Percentiles rank a stretch among this genome's conserved stretches.
Conservation (phyloP, 371 early-diverging fungal genomes). For the Parasitella parasitica region DNA sequence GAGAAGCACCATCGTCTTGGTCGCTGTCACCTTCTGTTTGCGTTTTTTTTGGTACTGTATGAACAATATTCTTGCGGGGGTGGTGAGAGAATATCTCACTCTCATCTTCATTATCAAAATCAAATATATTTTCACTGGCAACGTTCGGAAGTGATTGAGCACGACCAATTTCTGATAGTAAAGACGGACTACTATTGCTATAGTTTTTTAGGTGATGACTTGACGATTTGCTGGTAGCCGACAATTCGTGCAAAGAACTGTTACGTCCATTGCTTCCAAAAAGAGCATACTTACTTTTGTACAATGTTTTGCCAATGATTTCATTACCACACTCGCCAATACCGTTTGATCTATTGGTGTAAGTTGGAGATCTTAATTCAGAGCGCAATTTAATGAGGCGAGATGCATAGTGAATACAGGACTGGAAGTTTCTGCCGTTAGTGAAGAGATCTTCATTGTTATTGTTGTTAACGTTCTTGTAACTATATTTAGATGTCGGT, state of each 20-base stretch:
- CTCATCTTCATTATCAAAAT: constrained; percentile 8
- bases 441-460: background rate
- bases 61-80: background rate
- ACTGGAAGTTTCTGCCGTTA: background rate
- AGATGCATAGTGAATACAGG: constrained; percentile 15
- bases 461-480: background rate
- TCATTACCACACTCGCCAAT: background rate
- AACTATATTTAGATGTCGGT: background rate
- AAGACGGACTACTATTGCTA: background rate
- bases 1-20: background rate
- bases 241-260: background rate
- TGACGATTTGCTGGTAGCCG: background rate
- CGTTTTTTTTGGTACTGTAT: background rate
- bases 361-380: constrained; percentile 13
- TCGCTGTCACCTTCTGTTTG: background rate
- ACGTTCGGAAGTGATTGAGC: constrained; percentile 8
- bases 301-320: background rate
- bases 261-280: background rate
- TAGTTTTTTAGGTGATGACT: background rate
- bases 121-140: background rate
- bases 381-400: constrained; percentile 18
- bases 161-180: background rate
- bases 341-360: background rate
- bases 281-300: background rate
- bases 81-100: background rate